Base-by-base conservation (phyloP, 805 yeast genomes). In the Metschnikowia peoriensis region DNA sequence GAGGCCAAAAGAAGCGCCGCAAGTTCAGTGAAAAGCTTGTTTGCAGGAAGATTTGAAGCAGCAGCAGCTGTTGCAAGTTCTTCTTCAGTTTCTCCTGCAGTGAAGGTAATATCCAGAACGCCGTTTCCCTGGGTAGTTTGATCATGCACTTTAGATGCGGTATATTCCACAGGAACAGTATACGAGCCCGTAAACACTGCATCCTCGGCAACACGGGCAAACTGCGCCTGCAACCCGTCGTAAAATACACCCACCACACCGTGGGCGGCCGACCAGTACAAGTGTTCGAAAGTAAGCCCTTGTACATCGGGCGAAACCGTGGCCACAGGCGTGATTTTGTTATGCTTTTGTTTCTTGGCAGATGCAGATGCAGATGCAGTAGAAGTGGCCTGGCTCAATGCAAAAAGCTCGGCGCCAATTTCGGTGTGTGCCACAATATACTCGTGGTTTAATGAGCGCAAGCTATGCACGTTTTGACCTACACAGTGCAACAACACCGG, bases 201-300 rank as follows among this genome's bases (percentile, higher is more conserved):
- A 5, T 51, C 44, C 53, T 56, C 62, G 29, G 54, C 55, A 27
- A 66, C 56, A 6, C 17, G 43, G 41, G 44, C 40, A 38, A 70
- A 67, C 12, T 59, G 61, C 5, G 72, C 68, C 61, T 62, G 65
- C 52, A 54, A 68, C 27, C 59, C 67, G 55, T 64, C 71, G 58
- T 66, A 68, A 71, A 72, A 70, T 14, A 79, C 78, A 10, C 79
- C 77, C 11, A 68, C 65, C 15, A 72, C 64, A 28, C 66, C 67
- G n/a, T 55, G 61, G 17, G 66, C 64, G 49, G 47, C 47, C 27
- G 53, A 64, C 46, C 71, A 74, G 58, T 74, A 75, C 27, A 61
- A 60, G 52, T 66, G 64, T 42, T 61, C 52, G 49, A 69, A 65
- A 6, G 34, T 9, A n/a, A 38, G 40, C 17, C 17, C 17, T 8